Evolutionary conservation across 805 yeast species (phyloP).

Genomic region (Kodamaea sagamina): DNA sequence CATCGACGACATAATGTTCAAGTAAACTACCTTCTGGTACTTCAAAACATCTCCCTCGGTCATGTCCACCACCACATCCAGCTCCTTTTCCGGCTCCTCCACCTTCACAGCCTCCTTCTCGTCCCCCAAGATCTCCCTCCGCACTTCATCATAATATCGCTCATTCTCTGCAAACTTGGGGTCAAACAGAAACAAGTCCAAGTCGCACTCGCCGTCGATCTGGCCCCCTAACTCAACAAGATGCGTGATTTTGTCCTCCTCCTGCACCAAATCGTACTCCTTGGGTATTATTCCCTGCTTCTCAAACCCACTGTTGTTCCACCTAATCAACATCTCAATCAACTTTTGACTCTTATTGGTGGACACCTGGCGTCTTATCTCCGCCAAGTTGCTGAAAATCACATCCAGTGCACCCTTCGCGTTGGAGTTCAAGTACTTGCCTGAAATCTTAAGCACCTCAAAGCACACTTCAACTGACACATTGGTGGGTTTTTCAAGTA

Average conservation of each 20-base stretch:
- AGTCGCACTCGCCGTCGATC: conserved; percentile 42
- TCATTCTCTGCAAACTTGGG: conserved; percentile 53
- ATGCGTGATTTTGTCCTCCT: conserved; percentile 61
- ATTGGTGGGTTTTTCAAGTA: conserved; percentile 48
- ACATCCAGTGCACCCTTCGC: conserved; percentile 48
- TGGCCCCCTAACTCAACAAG: conserved; percentile 54
- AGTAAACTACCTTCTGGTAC: conserved; percentile 74
- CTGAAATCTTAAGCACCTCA: conserved; percentile 51
- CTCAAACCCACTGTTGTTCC: conserved; percentile 28
- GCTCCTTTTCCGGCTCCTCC: conserved; percentile 17
- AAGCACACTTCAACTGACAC: conserved; percentile 59
- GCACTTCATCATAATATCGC: conserved; percentile 44
- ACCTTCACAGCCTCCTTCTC: conserved; percentile 25
- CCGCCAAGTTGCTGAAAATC: conserved; percentile 61
- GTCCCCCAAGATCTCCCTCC: conserved; percentile 49
- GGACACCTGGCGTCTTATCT: neutral
- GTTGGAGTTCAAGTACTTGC: conserved; percentile 47
- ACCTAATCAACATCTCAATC: conserved; percentile 7
- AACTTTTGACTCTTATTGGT: conserved; percentile 7
- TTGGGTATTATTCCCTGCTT: conserved; percentile 41
- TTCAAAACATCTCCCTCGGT: conserved; percentile 65
- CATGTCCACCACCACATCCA: conserved; percentile 48
- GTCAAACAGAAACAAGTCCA: conserved; percentile 57
- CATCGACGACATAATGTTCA: conserved; percentile 86
- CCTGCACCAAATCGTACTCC: conserved; percentile 62